phyloP scores from a whole-genome alignment of 140 eudicot species.

The Oenanthe javanica region DNA sequence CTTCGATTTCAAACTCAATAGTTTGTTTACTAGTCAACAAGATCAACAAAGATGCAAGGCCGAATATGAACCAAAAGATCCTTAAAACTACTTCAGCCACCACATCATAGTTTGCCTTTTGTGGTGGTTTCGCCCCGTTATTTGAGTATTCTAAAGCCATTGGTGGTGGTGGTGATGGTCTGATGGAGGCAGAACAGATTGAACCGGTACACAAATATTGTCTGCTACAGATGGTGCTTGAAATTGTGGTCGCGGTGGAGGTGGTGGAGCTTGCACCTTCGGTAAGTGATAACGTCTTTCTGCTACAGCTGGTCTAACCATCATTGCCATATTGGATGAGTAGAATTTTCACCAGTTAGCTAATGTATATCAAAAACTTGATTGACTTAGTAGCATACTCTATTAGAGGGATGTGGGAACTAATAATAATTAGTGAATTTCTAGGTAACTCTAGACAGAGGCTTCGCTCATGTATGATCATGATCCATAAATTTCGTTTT shows the following conservation, averaged over 20 bases:
- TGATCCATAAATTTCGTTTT: not conserved
- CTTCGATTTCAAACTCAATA: not conserved
- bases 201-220: not conserved
- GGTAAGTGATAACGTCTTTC: not conserved
- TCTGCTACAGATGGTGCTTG: not conserved
- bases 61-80: constrained; percentile 22
- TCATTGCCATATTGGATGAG: not conserved
- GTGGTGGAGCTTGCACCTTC: not conserved
- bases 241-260: not conserved
- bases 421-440: not conserved
- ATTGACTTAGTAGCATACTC: not conserved
- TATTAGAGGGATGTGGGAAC: not conserved
- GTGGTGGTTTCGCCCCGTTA: not conserved
- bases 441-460: not conserved
- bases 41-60: constrained; percentile 29
- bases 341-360: not conserved
- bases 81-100: constrained; percentile 30
- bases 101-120: not conserved
- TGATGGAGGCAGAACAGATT: not conserved
- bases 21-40: constrained; percentile 41
- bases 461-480: not conserved
- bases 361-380: not conserved
- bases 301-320: not conserved
- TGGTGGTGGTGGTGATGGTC: not conserved
- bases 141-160: not conserved